Evolutionary conservation across 495 filamentous ascomycete genomes (phyloP), one percentile per base, ranked within the genome.

Genomic region (Penicillium nucicola): DNA sequence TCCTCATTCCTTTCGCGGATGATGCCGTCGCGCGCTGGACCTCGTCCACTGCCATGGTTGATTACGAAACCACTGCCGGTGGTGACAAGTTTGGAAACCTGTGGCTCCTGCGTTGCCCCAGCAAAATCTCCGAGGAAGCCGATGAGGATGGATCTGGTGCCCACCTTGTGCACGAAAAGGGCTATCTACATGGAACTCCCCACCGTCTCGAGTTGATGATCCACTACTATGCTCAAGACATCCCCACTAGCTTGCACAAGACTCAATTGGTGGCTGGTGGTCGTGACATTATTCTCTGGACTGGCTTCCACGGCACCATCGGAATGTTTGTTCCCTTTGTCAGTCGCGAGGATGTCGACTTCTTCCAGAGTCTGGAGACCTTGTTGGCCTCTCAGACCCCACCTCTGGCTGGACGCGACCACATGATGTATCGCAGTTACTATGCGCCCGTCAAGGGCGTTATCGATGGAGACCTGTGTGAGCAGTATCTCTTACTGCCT

Each of bases 41-140:
- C 1, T 92, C 88, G 1, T 83, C 85, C 39, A 88, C 84, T 1
- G 79, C 89, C 5, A 96, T 97, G 92, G 85, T 97, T 1, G 95
- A 99, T 64, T 99, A 99, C 69, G 93, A 97, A 64, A 96, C 92
- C 1, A 84, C 87, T 14, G 93, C 90, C 10, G 93, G 92, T 30
- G 95, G 95, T 35, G 95, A 99, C 72, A 96, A 95, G 64, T 99
- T 99, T 53, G 95, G 95, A 38, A 97, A 97, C 58, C 61, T 99
- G 2, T 97, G 90, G 90, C 78, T 97, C 32, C 65, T 97, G 48
- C 87, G 95, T 10, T 92, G 88, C 58, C 90, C 95, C 0, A 80
- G 84, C 52, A 92, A 95, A 65, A 83, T 85, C 2, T 92, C 87
- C 1, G 89, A 92, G 44, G 87, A 95, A 60, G 81, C 87, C 1